phyloP scores from a whole-genome alignment of 495 filamentous ascomycete genomes.

The Astrocystis sublimbata region DNA sequence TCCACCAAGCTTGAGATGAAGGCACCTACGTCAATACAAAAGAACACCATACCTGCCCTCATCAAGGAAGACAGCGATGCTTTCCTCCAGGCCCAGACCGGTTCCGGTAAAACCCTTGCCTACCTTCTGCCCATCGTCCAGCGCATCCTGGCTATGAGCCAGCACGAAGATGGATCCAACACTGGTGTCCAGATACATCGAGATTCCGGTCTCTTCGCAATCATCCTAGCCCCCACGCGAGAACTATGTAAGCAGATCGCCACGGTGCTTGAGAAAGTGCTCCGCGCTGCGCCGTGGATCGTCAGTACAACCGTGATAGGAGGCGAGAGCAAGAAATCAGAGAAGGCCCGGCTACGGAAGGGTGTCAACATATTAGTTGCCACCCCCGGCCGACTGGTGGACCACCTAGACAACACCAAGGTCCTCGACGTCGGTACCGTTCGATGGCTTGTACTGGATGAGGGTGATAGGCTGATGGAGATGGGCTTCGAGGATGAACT shows the following conservation, averaged over 20 bases:
- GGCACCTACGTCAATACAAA: conserved; percentile 92
- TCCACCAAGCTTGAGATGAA: conserved; percentile 84
- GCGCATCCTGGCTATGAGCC: conserved; percentile 74
- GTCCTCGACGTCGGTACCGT: conserved; percentile 85
- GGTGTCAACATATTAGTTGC: conserved; percentile 94
- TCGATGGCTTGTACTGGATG: conserved; percentile 90
- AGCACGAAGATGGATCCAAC: conserved; percentile 45
- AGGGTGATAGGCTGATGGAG: conserved; percentile 96
- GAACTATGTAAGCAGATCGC: conserved; percentile 94
- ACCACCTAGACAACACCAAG: conserved; percentile 90
- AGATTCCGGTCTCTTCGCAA: conserved; percentile 87
- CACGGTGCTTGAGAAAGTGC: conserved; percentile 74
- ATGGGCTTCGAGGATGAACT: conserved; percentile 91
- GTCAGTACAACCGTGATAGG: conserved; percentile 91
- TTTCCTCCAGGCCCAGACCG: conserved; percentile 95
- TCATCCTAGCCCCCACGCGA: conserved; percentile 87
- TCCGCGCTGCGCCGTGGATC: conserved; percentile 84
- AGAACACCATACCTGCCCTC: conserved; percentile 75
- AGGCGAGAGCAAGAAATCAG: conserved; percentile 95
- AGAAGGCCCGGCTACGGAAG: conserved; percentile 90
- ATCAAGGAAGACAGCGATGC: conserved; percentile 84
- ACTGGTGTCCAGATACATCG: conserved; percentile 61
- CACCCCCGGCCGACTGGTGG: conserved; percentile 84
- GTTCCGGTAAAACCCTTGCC: conserved; percentile 94
- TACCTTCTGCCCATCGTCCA: conserved; percentile 92